Conservation (phyloP, 2,329 filamentous ascomycete genomes). For the Aspergillus uvarum region DNA sequence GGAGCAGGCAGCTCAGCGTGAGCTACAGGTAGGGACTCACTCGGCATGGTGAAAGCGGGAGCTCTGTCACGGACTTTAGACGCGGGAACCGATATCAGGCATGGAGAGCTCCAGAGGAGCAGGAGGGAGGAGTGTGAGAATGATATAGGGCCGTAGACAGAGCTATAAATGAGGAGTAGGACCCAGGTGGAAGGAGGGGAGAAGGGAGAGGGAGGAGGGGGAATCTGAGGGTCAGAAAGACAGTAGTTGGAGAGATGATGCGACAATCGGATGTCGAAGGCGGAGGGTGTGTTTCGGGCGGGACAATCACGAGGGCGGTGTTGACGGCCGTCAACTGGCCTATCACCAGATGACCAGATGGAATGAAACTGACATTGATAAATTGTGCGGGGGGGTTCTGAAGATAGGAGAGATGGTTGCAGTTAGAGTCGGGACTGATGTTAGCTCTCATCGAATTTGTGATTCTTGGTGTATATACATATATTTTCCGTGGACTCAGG, state of each 20-base stretch:
- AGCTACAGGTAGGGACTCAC: slow-evolving; percentile 27
- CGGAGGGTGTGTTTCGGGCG: background rate
- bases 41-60: slow-evolving; percentile 37
- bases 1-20: slow-evolving; percentile 8
- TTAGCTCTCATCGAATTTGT: too few relatives aligned
- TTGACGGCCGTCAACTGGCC: slow-evolving; percentile 2
- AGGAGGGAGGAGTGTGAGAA: slow-evolving; percentile 7
- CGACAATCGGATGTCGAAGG: background rate
- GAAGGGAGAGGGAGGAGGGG: background rate
- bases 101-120: slow-evolving; percentile 24
- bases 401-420: too few relatives aligned
- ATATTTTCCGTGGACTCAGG: too few relatives aligned
- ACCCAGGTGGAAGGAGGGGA: slow-evolving; percentile 2
- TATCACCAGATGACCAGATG: too few relatives aligned
- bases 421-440: too few relatives aligned
- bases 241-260: slow-evolving; percentile 5
- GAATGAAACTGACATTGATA: too few relatives aligned
- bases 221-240: background rate
- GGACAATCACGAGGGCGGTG: slow-evolving; percentile 6
- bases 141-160: background rate
- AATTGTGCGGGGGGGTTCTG: too few relatives aligned
- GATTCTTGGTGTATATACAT: too few relatives aligned
- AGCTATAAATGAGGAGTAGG: background rate
- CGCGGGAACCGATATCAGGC: slow-evolving; percentile 29
- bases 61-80: slow-evolving; percentile 23